Evolutionary conservation across 2,329 filamentous ascomycete species (phyloP).

Genomic region (Zasmidium citrigriseum): DNA sequence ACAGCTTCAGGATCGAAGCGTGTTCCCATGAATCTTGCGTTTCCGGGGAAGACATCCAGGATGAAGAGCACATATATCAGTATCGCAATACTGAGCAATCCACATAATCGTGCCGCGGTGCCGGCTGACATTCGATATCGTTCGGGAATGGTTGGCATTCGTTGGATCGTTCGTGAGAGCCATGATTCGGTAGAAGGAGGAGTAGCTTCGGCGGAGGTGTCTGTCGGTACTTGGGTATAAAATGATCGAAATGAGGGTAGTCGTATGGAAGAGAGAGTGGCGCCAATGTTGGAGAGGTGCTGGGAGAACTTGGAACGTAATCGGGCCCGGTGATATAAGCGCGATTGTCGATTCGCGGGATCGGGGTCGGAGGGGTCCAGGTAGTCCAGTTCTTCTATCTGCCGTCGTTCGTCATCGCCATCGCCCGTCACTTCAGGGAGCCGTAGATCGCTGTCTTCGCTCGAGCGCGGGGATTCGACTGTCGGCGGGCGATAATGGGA

Average conservation of each 20-base stretch:
- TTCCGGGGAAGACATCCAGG: slow-evolving; percentile 76
- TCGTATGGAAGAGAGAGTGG: slow-evolving; percentile 59
- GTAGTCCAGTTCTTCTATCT: slow-evolving; percentile 88
- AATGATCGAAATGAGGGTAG: slow-evolving; percentile 51
- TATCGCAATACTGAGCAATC: slow-evolving; percentile 71
- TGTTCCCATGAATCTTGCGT: slow-evolving; percentile 63
- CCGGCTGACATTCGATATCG: slow-evolving; percentile 59
- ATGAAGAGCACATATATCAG: slow-evolving; percentile 84
- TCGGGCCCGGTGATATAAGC: slow-evolving; percentile 38
- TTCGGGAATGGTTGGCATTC: slow-evolving; percentile 46
- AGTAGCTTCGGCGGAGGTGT: slow-evolving; percentile 13
- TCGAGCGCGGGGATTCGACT: slow-evolving; percentile 75
- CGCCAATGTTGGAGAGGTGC: slow-evolving; percentile 56
- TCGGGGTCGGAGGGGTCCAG: slow-evolving; percentile 55
- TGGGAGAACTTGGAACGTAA: slow-evolving; percentile 57
- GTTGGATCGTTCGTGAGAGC: slow-evolving; percentile 28
- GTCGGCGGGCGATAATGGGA: slow-evolving; percentile 73
- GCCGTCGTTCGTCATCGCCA: slow-evolving; percentile 61
- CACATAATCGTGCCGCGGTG: slow-evolving; percentile 71
- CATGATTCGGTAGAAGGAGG: slow-evolving; percentile 19
- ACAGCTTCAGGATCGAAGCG: slow-evolving; percentile 84
- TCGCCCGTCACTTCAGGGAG: slow-evolving; percentile 56
- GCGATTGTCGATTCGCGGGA: slow-evolving; percentile 26
- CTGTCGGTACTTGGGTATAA: slow-evolving; percentile 34
- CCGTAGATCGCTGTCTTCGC: slow-evolving; percentile 53